Conservation (phyloP, 139 green algal species). For the Nannochloris sp. region DNA sequence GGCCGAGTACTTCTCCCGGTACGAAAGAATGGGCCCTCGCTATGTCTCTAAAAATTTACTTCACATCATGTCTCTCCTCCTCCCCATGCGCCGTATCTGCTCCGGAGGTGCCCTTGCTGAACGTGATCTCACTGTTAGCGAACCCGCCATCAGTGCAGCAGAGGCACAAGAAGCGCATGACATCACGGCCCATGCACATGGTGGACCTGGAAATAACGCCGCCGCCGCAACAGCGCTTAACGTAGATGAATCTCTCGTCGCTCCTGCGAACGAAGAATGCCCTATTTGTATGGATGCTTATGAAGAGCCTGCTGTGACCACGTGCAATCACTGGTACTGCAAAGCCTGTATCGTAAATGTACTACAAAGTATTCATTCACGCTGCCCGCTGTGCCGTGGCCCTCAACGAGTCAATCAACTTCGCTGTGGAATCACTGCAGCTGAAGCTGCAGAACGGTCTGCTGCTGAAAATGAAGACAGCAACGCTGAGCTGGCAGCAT, state of each 20-base stretch:
- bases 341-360: slow-evolving; percentile 51
- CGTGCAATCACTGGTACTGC: slow-evolving; percentile 67
- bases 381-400: slow-evolving; percentile 45
- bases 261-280: slow-evolving; percentile 40
- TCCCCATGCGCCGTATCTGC: slow-evolving; percentile 63
- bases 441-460: slow-evolving; percentile 19
- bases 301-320: slow-evolving; percentile 35
- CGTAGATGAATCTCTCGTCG: slow-evolving; percentile 1
- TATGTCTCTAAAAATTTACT: slow-evolving; percentile 46
- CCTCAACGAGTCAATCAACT: slow-evolving; percentile 9
- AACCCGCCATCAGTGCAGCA: background rate
- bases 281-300: slow-evolving; percentile 53
- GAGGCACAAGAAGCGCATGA: background rate
- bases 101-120: slow-evolving; percentile 19
- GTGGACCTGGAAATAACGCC: background rate
- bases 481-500: slow-evolving; percentile 8
- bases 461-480: background rate
- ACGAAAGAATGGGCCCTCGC: slow-evolving; percentile 4
- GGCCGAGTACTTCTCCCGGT: slow-evolving; percentile 19
- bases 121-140: background rate
- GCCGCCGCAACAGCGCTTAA: background rate
- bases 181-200: too few species aligned
- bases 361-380: slow-evolving; percentile 10
- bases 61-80: slow-evolving; percentile 60
- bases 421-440: slow-evolving; percentile 17